phyloP scores from a whole-genome alignment of 441 rosid genomes.

The Gossypium laxum region DNA sequence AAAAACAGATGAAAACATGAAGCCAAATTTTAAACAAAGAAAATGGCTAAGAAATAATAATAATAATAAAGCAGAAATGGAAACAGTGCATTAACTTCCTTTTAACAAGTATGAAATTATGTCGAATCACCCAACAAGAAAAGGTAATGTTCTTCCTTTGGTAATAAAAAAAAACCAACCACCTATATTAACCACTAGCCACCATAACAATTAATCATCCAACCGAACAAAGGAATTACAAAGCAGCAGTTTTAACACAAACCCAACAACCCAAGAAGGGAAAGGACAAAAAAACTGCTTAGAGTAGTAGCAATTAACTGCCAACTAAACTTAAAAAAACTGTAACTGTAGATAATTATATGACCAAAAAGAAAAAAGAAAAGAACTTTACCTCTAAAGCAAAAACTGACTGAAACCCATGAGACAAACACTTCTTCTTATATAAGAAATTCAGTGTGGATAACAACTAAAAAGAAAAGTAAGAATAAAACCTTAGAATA shows the following conservation, averaged over 20 bases:
- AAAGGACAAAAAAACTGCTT: background rate
- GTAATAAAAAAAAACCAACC: background rate
- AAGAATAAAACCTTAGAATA: constrained; percentile 11
- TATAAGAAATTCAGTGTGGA: background rate
- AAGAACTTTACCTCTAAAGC: constrained; percentile 14
- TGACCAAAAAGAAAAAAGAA: background rate
- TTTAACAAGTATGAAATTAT: background rate
- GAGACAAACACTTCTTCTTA: background rate
- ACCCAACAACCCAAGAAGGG: background rate
- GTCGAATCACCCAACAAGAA: background rate
- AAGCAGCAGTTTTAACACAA: background rate
- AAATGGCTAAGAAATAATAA: background rate
- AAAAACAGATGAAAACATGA: constrained; percentile 13
- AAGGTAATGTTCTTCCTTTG: background rate
- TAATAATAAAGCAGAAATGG: background rate
- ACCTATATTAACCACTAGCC: background rate
- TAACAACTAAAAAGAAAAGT: background rate
- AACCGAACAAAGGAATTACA: background rate
- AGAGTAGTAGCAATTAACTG: constrained; percentile 12
- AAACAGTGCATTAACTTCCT: background rate
- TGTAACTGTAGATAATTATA: background rate
- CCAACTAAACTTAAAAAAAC: background rate
- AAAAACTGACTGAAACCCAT: background rate
- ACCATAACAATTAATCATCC: background rate
- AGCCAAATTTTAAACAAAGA: background rate